Evolutionary conservation across 306 rosid genomes (phyloP), one percentile per base, ranked within the genome.

Genomic region (Crataegus laevigata): DNA sequence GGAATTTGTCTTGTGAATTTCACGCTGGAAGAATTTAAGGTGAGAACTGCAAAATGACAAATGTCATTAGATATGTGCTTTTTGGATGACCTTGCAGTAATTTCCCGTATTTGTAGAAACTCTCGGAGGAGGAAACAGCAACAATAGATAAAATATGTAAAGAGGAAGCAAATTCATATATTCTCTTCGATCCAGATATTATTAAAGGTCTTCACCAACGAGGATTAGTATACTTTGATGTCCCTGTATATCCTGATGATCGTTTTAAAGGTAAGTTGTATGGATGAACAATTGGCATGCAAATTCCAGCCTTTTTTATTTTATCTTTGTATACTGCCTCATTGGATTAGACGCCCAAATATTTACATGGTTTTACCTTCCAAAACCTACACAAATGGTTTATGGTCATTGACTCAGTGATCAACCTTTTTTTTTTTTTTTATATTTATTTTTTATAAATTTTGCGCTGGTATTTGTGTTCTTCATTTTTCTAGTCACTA

Each of bases 1-100:
- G 91, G 90, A 82, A 90, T 94, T 77, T 88, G 91, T 85, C 89
- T 94, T 64, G 98, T 91, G 82, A 94, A 94, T 88, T 91, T 91
- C 86, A 94, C 96, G 22, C 82, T 94, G 87, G 98, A 94, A 77
- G 98, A 94, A 87, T 94, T 94, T 84, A 94, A 94, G 98, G 98
- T 93, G 84, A 71, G 89, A 69, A 50, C 78, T 64, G 5, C 34
- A 15, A 26, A 63, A 52, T 6, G 45, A n/a, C 4, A 11, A 74
- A 54, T 36, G 40, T 13, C 38, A 51, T 21, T 57, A 45, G 70
- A 42, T n/a, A n/a, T 24, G 30, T 73, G 72, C 82, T 74, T 55
- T 21, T 55, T 79, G 58, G 55, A 73, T 74, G 52, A 74, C 57
- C 67, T 79, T 66, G 65, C 38, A 55, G 45, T 61, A 64, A 80